Evolutionary conservation across 164 flowering plant genomes (phyloP), one percentile per base, ranked within the genome.

Genomic region (Kalanchoe fedtschenkoi): DNA sequence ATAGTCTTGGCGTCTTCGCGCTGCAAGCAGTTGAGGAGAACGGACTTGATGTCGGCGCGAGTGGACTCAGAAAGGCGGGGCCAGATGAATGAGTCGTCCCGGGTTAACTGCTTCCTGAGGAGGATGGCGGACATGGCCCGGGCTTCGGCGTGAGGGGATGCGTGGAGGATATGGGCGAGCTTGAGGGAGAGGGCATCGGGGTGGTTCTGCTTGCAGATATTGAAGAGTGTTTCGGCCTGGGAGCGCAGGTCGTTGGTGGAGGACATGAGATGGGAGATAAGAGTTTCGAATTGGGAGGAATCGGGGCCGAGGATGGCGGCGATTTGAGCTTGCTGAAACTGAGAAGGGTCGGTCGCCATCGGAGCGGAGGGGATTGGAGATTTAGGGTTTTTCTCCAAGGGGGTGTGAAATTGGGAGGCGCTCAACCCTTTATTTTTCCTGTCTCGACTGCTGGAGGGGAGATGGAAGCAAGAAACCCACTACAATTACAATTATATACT

Each of bases 81-180:
- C 96, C 97, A 93, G 68, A 93, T 67, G 61, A 73, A 90, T 29
- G 95, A 76, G 60, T 89, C 98, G 33, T 87, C 95, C 37, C 89
- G 86, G 17, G 97, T 90, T 58, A 93, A 75, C 56, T 83, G 89
- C 81, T 90, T 93, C 5, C 99, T 80, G 54, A 93, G 89, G 57
- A 93, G 92, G 63, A 93, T 83, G 17, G 97, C 90, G 16, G 97
- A 70, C 99, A 93, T 90, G 51, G 95, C 96, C 0, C 99, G 89
- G 17, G 78, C 78, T 74, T 91, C 97, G 17, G 63, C 65, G 44
- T 75, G 81, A 6, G 86, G 83, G 0, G 91, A 93, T 6, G 61
- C 68, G 60, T 88, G 90, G 44, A 95, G 83, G 29, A 90, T 75
- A 19, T 83, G 80, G 4, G 83, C 93, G 44, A 95, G 91, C 60